A percentile compares a stretch with the other conserved stretches of the same genome.
phyloP scores from a whole-genome alignment of 805 yeast species.

The Osmozyma mogii region DNA sequence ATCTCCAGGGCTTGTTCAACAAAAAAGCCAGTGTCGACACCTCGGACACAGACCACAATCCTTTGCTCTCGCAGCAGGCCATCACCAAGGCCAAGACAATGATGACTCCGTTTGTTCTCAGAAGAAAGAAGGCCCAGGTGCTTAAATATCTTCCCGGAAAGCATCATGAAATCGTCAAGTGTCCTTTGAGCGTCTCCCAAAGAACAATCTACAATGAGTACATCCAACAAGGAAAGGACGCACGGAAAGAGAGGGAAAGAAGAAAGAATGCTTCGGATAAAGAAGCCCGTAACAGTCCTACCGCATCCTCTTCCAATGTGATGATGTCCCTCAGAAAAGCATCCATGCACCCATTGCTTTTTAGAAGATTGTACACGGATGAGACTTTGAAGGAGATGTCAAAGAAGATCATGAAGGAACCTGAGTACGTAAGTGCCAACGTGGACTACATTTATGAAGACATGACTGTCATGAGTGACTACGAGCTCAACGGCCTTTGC shows the following conservation, averaged over 20 bases:
- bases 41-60: conserved; percentile 45
- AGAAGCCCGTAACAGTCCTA: conserved; percentile 25
- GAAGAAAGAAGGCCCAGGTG: conserved; percentile 90
- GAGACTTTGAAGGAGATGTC: conserved; percentile 58
- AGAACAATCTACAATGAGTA: conserved; percentile 52
- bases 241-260: conserved; percentile 36
- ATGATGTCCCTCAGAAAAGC: conserved; percentile 90
- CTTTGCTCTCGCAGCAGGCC: conserved; percentile 83
- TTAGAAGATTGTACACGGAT: conserved; percentile 59
- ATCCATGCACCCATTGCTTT: conserved; percentile 83
- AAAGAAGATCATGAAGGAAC: conserved; percentile 69
- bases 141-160: conserved; percentile 82
- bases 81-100: conserved; percentile 88
- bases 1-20: conserved; percentile 73
- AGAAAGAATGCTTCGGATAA: conserved; percentile 30
- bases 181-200: conserved; percentile 56
- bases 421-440: conserved; percentile 74
- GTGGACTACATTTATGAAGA: conserved; percentile 76
- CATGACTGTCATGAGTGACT: conserved; percentile 92
- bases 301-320: conserved; percentile 52
- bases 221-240: conserved; percentile 36
- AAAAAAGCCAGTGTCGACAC: conserved; percentile 73
- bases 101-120: conserved; percentile 96
- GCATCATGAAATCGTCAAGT: conserved; percentile 51
- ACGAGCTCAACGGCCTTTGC: conserved; percentile 73